These are phyloP conservation scores for Metschnikowia similis DNA, from an alignment of 805 yeast genomes.

Conservation along the genomic window DNA sequence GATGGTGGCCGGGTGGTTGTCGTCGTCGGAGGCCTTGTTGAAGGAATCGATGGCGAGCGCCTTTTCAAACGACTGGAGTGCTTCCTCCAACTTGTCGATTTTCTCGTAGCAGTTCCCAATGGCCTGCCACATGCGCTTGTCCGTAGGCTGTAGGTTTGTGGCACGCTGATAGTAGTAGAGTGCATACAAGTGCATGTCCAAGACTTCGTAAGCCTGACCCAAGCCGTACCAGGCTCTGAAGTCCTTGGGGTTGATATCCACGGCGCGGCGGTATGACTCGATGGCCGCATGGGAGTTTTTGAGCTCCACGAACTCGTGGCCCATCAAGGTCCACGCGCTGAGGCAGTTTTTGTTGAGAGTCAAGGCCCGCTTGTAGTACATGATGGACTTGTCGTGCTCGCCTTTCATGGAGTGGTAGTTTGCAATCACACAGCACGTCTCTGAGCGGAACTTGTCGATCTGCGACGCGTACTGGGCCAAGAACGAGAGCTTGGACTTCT, in stretches of 20 bases:
- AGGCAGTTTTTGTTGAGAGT: conserved; percentile 74
- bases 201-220: conserved; percentile 96
- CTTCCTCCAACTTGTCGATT: conserved; percentile 62
- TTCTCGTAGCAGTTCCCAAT: conserved; percentile 86
- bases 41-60: conserved; percentile 56
- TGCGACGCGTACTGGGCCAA: conserved; percentile 81
- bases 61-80: conserved; percentile 76
- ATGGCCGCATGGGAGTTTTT: conserved; percentile 97
- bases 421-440: conserved; percentile 91
- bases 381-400: conserved; percentile 92
- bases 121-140: conserved; percentile 95
- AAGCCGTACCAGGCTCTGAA: conserved; percentile 98
- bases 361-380: conserved; percentile 87
- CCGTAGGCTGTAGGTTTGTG: conserved; percentile 80
- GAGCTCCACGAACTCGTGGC: conserved; percentile 95
- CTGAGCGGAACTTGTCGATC: conserved; percentile 85
- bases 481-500: conserved; percentile 74
- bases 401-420: conserved; percentile 88
- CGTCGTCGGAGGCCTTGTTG: conserved; percentile 17
- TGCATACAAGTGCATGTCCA: conserved; percentile 92
- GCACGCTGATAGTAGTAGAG: conserved; percentile 90
- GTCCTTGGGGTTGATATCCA: conserved; percentile 82
- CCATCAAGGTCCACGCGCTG: conserved; percentile 97
- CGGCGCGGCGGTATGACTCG: conserved; percentile 89
- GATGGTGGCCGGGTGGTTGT: conserved; percentile 35